These are phyloP conservation scores for Pholiota molesta DNA, from an alignment of 768 basidiomycete species.

Conservation along the genomic window DNA sequence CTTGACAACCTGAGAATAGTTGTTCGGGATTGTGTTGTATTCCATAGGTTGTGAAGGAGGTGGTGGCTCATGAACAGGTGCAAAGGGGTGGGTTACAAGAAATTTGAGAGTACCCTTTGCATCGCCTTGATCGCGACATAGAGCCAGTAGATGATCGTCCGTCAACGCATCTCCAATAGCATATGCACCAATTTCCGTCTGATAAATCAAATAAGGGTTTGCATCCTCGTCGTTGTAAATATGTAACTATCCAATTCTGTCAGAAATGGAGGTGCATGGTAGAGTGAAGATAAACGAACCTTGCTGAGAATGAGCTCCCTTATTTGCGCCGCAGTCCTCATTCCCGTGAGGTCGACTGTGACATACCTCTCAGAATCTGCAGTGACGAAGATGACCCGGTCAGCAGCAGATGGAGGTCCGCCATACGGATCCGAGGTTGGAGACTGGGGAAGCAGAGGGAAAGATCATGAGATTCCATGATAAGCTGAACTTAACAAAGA, in stretches of 20 bases:
- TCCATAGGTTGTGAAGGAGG: slow-evolving; percentile 29
- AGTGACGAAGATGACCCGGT: slow-evolving; percentile 68
- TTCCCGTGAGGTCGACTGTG: slow-evolving; percentile 70
- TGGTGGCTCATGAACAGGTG: slow-evolving; percentile 57
- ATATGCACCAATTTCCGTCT: slow-evolving; percentile 82
- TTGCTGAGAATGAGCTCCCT: slow-evolving; percentile 82
- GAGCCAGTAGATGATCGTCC: slow-evolving; percentile 68
- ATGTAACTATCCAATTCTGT: slow-evolving; percentile 54
- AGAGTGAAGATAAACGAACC: slow-evolving; percentile 42
- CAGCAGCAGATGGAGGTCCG: slow-evolving; percentile 31
- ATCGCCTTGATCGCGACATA: slow-evolving; percentile 77
- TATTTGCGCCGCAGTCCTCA: slow-evolving; percentile 66
- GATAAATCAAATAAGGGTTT: slow-evolving; percentile 76
- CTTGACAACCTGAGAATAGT: slow-evolving; percentile 40
- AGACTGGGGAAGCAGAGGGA: slow-evolving; percentile 35
- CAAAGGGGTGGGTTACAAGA: slow-evolving; percentile 70
- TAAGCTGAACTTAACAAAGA: slow-evolving; percentile 21
- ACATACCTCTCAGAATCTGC: slow-evolving; percentile 76
- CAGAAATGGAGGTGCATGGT: slow-evolving; percentile 8
- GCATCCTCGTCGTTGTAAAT: slow-evolving; percentile 85
- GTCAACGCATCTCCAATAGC: slow-evolving; percentile 75
- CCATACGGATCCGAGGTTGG: slow-evolving; percentile 27
- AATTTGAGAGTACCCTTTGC: slow-evolving; percentile 83
- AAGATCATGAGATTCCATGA: slow-evolving; percentile 43
- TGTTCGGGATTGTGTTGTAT: slow-evolving; percentile 25